Evolutionary conservation across 495 filamentous ascomycete genomes (phyloP).

Genomic region (Neurospora tetrasperma): DNA sequence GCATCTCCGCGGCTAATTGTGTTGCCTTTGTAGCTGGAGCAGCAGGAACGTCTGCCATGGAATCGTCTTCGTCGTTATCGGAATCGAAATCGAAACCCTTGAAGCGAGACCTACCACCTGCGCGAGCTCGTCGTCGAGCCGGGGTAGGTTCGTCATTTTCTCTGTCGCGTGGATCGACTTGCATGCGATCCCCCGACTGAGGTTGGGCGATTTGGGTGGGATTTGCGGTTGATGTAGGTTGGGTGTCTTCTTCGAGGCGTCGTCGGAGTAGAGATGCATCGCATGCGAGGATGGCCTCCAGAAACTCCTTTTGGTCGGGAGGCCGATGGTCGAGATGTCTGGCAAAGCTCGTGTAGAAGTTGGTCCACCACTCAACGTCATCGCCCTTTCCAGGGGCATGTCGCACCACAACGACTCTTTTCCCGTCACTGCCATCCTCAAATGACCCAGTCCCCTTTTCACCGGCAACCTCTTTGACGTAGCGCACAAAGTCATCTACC

Average conservation of each 20-base stretch:
- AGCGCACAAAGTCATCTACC: constrained; percentile 65
- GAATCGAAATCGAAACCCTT: constrained; percentile 51
- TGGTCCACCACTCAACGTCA: constrained; percentile 56
- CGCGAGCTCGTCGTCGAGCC: constrained; percentile 14
- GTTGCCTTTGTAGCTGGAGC: background rate
- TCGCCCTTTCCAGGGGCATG: constrained; percentile 52
- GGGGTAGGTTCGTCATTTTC: constrained; percentile 10
- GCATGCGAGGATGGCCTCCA: constrained; percentile 76
- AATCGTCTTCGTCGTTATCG: constrained; percentile 21
- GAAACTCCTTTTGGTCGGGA: constrained; percentile 83
- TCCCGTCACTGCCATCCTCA: constrained; percentile 49
- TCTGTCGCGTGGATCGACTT: constrained; percentile 17
- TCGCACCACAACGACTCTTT: constrained; percentile 70
- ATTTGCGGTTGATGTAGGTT: constrained; percentile 5
- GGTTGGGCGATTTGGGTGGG: constrained; percentile 4
- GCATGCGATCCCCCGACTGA: constrained; percentile 15
- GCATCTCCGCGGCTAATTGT: background rate
- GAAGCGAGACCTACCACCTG: constrained; percentile 50
- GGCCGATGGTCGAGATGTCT: constrained; percentile 64
- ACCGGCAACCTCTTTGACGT: constrained; percentile 64
- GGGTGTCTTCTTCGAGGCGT: constrained; percentile 40
- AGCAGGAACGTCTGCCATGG: constrained; percentile 1
- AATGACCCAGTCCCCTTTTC: constrained; percentile 56
- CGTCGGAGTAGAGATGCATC: constrained; percentile 61
- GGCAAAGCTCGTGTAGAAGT: constrained; percentile 57